A percentile compares a stretch with the other conserved stretches of the same genome.
These are phyloP conservation scores for Vitis riparia DNA, from an alignment of 164 flowering plant genomes.

Conservation along the genomic window DNA sequence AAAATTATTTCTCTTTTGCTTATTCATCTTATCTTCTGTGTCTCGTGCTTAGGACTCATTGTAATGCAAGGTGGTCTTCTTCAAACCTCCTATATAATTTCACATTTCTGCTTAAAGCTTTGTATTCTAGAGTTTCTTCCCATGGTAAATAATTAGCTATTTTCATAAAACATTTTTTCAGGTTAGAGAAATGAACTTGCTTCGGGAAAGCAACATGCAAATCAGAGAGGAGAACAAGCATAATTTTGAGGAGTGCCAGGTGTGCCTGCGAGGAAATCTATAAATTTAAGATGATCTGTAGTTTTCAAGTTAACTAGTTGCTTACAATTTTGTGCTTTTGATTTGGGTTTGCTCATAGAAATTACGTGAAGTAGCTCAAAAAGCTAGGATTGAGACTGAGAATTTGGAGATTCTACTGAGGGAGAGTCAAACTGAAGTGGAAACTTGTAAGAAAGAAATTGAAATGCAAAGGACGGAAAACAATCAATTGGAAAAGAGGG, in stretches of 20 bases:
- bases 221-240: conserved; percentile 91
- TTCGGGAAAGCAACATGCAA: conserved; percentile 93
- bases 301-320: neutral
- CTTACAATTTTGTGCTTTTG: neutral
- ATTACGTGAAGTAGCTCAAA: conserved; percentile 68
- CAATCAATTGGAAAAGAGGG: conserved; percentile 47
- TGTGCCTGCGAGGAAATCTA: conserved; percentile 19
- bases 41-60: too few relatives aligned
- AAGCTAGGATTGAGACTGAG: conserved; percentile 41
- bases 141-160: neutral
- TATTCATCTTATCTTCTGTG: too few relatives aligned
- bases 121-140: neutral
- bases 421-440: conserved; percentile 59
- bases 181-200: conserved; percentile 82
- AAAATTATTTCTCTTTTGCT: too few relatives aligned
- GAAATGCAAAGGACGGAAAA: conserved; percentile 50
- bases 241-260: conserved; percentile 95
- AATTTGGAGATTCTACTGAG: conserved; percentile 36
- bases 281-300: neutral
- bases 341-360: conserved; percentile 35
- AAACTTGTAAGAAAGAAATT: conserved; percentile 54
- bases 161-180: conserved; percentile 19
- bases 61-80: neutral
- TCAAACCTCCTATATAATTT: neutral
- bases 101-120: neutral